These are phyloP conservation scores for Syzygium syzygioides DNA, from an alignment of 441 rosid species.

Conservation along the genomic window DNA sequence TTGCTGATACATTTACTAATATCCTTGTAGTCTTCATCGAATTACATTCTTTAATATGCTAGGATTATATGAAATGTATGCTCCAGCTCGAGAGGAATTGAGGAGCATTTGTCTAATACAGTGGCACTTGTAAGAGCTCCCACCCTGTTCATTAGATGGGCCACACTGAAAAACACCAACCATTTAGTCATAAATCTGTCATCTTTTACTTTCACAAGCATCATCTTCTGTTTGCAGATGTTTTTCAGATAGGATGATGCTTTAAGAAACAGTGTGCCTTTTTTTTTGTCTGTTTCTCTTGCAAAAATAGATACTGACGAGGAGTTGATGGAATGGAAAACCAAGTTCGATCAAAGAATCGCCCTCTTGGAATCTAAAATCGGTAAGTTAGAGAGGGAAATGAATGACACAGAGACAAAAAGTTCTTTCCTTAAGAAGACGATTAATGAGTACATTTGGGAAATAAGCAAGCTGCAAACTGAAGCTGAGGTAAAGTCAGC, in stretches of 20 bases:
- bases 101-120: not conserved
- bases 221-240: not conserved
- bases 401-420: constrained; percentile 50
- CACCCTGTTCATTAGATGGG: not conserved
- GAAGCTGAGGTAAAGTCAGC: constrained; percentile 71
- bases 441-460: constrained; percentile 47
- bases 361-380: constrained; percentile 62
- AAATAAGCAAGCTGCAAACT: constrained; percentile 69
- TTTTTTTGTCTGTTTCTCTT: constrained; percentile 2
- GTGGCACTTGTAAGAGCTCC: not conserved
- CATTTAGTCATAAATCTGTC: not conserved
- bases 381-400: constrained; percentile 78
- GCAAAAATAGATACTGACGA: constrained; percentile 67
- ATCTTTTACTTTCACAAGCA: not conserved
- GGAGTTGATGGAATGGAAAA: constrained; percentile 86
- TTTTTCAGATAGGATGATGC: not conserved
- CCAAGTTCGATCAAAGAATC: constrained; percentile 74
- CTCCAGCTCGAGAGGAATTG: not conserved
- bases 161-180: not conserved
- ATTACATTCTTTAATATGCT: not conserved
- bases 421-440: constrained; percentile 36
- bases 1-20: not conserved
- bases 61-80: not conserved
- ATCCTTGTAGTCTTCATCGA: not conserved
- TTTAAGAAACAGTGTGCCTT: not conserved